These are phyloP conservation scores for Hippophae rhamnoides DNA, from an alignment of 306 rosid species.

Conservation along the genomic window DNA sequence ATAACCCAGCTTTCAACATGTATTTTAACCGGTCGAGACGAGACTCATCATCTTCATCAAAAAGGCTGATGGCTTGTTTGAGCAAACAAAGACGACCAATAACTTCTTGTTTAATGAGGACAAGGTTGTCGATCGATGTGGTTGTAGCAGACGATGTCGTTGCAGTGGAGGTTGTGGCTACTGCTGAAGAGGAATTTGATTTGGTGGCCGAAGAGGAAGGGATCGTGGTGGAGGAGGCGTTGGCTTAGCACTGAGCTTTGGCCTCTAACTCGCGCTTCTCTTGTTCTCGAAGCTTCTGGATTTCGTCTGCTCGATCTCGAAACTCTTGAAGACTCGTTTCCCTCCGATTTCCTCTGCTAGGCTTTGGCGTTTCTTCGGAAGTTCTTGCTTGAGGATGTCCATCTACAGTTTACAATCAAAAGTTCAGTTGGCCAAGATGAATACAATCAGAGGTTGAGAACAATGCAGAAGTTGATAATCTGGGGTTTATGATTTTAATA, in stretches of 20 bases:
- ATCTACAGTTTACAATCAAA: constrained; percentile 29
- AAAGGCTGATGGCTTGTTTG: constrained; percentile 82
- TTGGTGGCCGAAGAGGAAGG: constrained; percentile 13
- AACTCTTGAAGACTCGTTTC: constrained; percentile 62
- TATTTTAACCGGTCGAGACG: constrained; percentile 75
- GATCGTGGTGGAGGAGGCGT: constrained; percentile 21
- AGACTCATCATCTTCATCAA: constrained; percentile 84
- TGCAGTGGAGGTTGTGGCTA: constrained; percentile 24
- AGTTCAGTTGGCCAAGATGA: too few species aligned
- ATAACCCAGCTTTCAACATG: constrained; percentile 68
- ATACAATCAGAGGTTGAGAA: too few species aligned
- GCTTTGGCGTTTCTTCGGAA: constrained; percentile 65
- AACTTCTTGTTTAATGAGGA: constrained; percentile 77
- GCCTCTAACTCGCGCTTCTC: constrained; percentile 87
- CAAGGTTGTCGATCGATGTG: constrained; percentile 74
- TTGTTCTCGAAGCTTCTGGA: constrained; percentile 81
- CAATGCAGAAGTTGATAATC: too few species aligned
- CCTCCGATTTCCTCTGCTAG: constrained; percentile 74
- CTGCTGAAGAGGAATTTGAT: constrained; percentile 18
- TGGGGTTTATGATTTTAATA: too few species aligned
- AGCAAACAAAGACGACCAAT: constrained; percentile 83
- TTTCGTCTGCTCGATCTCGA: constrained; percentile 75
- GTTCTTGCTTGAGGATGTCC: constrained; percentile 81
- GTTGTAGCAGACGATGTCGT: constrained; percentile 31
- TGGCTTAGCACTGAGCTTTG: constrained; percentile 49